A percentile compares a stretch with the other conserved stretches of the same genome.
Evolutionary conservation across 2,329 filamentous ascomycete genomes (phyloP).

Genomic region (Pseudopyrenochaeta lycopersici): DNA sequence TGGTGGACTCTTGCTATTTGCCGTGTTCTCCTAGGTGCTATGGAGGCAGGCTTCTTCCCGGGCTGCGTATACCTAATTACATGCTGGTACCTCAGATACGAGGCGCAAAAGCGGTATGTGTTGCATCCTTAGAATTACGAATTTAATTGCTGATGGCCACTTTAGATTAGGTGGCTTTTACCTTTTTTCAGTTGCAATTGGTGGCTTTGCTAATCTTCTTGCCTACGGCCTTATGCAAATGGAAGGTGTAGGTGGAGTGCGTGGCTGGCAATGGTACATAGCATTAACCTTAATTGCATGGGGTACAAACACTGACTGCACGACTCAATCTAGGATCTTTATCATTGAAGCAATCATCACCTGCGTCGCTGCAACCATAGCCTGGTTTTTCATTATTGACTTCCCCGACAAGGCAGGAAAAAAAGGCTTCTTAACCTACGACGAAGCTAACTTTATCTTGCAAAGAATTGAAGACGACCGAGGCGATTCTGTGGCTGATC

Average conservation of each 20-base stretch:
- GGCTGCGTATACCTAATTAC: slow-evolving; percentile 40
- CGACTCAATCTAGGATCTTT: too few species aligned
- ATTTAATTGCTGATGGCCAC: not conserved
- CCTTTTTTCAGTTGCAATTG: slow-evolving; percentile 34
- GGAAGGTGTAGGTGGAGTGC: slow-evolving; percentile 29
- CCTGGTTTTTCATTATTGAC: slow-evolving; percentile 37
- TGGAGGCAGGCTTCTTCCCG: slow-evolving; percentile 38
- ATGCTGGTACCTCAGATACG: slow-evolving; percentile 37
- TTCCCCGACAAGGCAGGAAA: slow-evolving; percentile 39
- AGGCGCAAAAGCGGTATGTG: slow-evolving; percentile 32
- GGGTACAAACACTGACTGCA: too few species aligned
- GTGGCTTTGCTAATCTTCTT: slow-evolving; percentile 36
- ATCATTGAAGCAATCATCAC: slow-evolving; percentile 39
- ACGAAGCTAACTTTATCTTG: slow-evolving; percentile 25
- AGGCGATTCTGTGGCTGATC: too few species aligned
- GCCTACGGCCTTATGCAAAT: too few species aligned
- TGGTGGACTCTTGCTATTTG: slow-evolving; percentile 33
- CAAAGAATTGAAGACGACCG: slow-evolving; percentile 35
- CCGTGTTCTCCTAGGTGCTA: slow-evolving; percentile 31
- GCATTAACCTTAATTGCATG: too few species aligned
- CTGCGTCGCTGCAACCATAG: slow-evolving; percentile 31
- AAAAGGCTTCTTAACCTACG: slow-evolving; percentile 28
- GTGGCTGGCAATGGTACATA: slow-evolving; percentile 41
- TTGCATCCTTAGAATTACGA: not conserved
- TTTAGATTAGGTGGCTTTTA: slow-evolving; percentile 31